A percentile compares a stretch with the other conserved stretches of the same genome.
These are phyloP conservation scores for Sordariomycetes sp. DNA, from an alignment of 2,329 filamentous ascomycete genomes.

Conservation along the genomic window DNA sequence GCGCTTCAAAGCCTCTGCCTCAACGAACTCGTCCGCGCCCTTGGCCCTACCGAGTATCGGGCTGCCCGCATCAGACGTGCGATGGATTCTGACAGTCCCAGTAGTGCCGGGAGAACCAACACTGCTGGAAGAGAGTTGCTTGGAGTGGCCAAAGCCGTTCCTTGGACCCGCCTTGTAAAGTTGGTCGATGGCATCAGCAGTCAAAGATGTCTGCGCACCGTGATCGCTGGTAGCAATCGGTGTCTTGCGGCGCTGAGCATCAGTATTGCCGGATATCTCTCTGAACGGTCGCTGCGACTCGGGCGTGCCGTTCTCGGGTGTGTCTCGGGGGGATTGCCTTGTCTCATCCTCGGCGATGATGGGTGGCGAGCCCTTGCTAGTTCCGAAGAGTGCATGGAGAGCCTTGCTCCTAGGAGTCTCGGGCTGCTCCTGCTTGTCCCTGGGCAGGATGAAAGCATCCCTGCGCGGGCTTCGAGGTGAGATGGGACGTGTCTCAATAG, in stretches of 20 bases:
- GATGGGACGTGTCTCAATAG: constrained; percentile 36
- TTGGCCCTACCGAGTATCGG: constrained; percentile 27
- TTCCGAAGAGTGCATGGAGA: constrained; percentile 16
- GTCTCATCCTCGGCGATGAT: constrained; percentile 59
- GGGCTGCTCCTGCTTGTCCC: constrained; percentile 28
- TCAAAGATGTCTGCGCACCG: constrained; percentile 74
- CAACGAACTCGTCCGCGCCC: constrained; percentile 24
- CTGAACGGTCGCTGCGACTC: constrained; percentile 50
- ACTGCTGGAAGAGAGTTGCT: constrained; percentile 25
- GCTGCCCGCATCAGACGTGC: constrained; percentile 41
- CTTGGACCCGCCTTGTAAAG: constrained; percentile 45
- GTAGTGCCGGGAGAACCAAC: constrained; percentile 22
- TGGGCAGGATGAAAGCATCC: constrained; percentile 47
- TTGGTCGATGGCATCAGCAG: constrained; percentile 71
- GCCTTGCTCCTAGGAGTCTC: constrained; percentile 26
- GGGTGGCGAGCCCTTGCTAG: constrained; percentile 29
- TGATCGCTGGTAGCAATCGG: constrained; percentile 51
- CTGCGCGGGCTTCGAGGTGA: constrained; percentile 41
- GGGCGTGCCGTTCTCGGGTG: constrained; percentile 33
- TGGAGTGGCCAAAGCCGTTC: constrained; percentile 16
- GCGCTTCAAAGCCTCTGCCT: constrained; percentile 33
- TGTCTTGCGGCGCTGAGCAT: constrained; percentile 27
- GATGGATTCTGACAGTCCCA: constrained; percentile 32
- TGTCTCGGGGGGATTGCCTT: constrained; percentile 38
- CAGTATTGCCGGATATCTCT: constrained; percentile 52